Evolutionary conservation across 345 rosid species (phyloP).

Genomic region (Heritiera fomes): DNA sequence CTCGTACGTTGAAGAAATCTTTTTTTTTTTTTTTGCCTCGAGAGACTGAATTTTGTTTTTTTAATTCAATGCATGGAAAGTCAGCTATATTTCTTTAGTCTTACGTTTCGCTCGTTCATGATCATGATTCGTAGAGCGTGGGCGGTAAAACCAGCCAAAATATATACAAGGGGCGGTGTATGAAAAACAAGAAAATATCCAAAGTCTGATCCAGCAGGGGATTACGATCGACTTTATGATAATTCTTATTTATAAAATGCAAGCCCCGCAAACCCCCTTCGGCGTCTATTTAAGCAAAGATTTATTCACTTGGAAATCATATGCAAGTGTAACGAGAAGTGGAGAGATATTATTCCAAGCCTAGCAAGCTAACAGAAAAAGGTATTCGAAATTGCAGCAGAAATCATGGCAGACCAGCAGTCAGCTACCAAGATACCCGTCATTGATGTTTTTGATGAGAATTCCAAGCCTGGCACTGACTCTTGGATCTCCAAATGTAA

Average conservation of each 20-base stretch:
- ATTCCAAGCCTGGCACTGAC: conserved; percentile 39
- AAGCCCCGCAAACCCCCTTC: too few relatives aligned
- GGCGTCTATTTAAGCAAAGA: not conserved
- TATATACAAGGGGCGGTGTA: conserved; percentile 10
- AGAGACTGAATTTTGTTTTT: not conserved
- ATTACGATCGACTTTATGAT: not conserved
- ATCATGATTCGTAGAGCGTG: not conserved
- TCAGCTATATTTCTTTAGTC: conserved; percentile 10
- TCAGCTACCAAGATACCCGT: not conserved
- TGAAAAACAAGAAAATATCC: not conserved
- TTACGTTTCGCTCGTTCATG: not conserved
- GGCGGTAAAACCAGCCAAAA: not conserved
- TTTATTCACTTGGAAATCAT: not conserved
- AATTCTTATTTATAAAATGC: not conserved
- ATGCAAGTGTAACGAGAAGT: not conserved
- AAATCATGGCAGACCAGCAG: not conserved
- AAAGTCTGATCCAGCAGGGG: not conserved
- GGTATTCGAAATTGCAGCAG: too few relatives aligned
- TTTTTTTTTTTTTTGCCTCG: not conserved
- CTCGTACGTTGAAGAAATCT: not conserved
- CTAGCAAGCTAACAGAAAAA: too few relatives aligned
- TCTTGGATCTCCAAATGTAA: conserved; percentile 45
- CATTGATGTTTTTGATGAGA: conserved; percentile 39
- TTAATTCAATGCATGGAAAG: not conserved
- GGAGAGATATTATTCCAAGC: too few relatives aligned